These are phyloP conservation scores for Erigeron canadensis DNA, from an alignment of 129 eudicot genomes.

Conservation along the genomic window DNA sequence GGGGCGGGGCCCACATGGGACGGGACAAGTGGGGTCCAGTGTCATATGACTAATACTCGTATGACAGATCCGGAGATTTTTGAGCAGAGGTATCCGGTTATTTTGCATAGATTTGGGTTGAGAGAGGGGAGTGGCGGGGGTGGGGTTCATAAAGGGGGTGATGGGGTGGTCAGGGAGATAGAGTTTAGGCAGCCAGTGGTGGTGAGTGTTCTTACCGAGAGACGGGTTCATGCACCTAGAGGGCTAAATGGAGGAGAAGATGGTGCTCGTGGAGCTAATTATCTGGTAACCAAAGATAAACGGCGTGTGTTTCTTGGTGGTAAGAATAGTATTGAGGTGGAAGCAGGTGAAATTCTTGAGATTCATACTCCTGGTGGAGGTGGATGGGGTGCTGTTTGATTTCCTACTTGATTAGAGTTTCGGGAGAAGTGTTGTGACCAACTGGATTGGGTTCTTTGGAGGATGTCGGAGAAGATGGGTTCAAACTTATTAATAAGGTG, in stretches of 20 bases:
- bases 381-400: slow-evolving; percentile 76
- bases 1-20: slow-evolving; percentile 98
- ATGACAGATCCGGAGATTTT: slow-evolving; percentile 98
- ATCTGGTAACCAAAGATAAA: slow-evolving; percentile 66
- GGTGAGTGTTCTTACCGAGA: slow-evolving; percentile 83
- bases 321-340: slow-evolving; percentile 70
- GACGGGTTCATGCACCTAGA: slow-evolving; percentile 93
- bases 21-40: slow-evolving; percentile 96
- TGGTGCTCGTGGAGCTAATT: slow-evolving; percentile 86
- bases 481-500: not conserved
- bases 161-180: slow-evolving; percentile 87
- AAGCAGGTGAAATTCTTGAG: slow-evolving; percentile 82
- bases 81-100: slow-evolving; percentile 96
- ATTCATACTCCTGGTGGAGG: slow-evolving; percentile 99
- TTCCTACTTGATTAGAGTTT: not conserved
- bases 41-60: slow-evolving; percentile 97
- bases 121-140: slow-evolving; percentile 89
- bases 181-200: slow-evolving; percentile 76
- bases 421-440: no score
- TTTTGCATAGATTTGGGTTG: slow-evolving; percentile 77
- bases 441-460: not conserved
- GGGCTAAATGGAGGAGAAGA: slow-evolving; percentile 81
- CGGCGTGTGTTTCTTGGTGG: slow-evolving; percentile 77
- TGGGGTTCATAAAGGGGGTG: slow-evolving; percentile 88
- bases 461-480: not conserved